Conservation (phyloP, 441 rosid species). For the Flueggea neowawraea region DNA sequence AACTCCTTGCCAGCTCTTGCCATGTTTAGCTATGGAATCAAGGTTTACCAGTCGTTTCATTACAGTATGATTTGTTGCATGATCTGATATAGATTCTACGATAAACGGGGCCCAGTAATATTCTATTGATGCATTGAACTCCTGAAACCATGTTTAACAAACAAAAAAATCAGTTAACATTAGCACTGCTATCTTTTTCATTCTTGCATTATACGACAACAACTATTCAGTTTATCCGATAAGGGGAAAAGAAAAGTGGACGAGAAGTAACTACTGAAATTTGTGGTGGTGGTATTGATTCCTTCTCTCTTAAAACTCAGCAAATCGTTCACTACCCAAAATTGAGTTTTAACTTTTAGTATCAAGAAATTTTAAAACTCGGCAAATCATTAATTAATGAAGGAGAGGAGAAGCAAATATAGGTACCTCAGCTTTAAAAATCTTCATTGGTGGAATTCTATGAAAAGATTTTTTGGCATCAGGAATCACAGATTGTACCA, state of each 20-base stretch:
- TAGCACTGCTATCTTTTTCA: too few relatives aligned
- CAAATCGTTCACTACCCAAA: too few relatives aligned
- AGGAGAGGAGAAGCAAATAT: not conserved
- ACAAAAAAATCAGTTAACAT: not conserved
- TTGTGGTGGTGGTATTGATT: too few relatives aligned
- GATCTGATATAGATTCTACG: slow-evolving; percentile 86
- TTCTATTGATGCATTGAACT: slow-evolving; percentile 75
- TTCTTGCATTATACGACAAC: too few relatives aligned
- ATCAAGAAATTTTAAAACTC: not conserved
- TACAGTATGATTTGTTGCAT: slow-evolving; percentile 87
- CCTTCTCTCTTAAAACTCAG: too few relatives aligned
- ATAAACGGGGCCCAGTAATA: slow-evolving; percentile 98
- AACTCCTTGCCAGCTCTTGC: slow-evolving; percentile 75
- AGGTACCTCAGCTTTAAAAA: slow-evolving; percentile 70
- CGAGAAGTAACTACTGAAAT: too few relatives aligned
- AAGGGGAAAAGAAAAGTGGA: too few relatives aligned
- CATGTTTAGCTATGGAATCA: slow-evolving; percentile 76
- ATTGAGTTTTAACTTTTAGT: not conserved
- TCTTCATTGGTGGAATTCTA: slow-evolving; percentile 85
- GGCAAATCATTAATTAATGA: not conserved
- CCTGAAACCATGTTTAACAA: slow-evolving; percentile 34
- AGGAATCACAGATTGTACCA: slow-evolving; percentile 80
- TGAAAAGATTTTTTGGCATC: slow-evolving; percentile 56
- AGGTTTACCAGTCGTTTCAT: slow-evolving; percentile 68
- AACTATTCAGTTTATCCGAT: too few relatives aligned